Evolutionary conservation across 371 early-diverging fungal genomes (phyloP).

Genomic region (Rozella allomycis): DNA sequence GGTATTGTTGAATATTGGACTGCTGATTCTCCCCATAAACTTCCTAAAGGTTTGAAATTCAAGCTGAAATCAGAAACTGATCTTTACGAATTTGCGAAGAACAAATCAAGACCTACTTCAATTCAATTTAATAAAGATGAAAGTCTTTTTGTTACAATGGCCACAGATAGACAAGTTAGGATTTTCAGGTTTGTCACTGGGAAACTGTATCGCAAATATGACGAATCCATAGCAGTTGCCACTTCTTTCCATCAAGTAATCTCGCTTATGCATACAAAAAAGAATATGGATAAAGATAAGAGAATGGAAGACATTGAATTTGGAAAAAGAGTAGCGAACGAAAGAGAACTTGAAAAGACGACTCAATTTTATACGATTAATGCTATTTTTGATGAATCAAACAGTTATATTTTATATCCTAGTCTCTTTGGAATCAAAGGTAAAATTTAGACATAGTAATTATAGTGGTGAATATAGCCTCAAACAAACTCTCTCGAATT

Average conservation of each 20-base stretch:
- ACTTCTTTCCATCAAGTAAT: conserved; percentile 75
- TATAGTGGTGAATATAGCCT: conserved; percentile 54
- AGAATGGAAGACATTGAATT: conserved; percentile 90
- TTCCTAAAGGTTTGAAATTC: conserved; percentile 37
- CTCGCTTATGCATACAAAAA: no score
- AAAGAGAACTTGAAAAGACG: conserved; percentile 58
- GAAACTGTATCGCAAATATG: conserved; percentile 67
- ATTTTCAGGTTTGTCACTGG: conserved; percentile 63
- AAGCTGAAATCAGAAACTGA: conserved; percentile 76
- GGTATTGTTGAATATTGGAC: conserved; percentile 87
- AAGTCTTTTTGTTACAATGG: conserved; percentile 61
- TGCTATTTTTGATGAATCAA: conserved; percentile 72
- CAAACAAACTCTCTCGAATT: conserved; percentile 58
- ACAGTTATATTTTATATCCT: conserved; percentile 65
- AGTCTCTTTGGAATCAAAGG: conserved; percentile 85
- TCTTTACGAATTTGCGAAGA: conserved; percentile 60
- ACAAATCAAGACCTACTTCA: conserved; percentile 46
- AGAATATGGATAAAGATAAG: no score
- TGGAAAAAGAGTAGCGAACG: conserved; percentile 72
- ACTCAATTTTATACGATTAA: background rate
- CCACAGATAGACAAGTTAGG: conserved; percentile 61
- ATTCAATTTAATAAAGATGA: conserved; percentile 62
- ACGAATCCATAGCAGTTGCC: conserved; percentile 57
- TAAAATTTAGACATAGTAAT: no score
- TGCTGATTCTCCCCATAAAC: conserved; percentile 27